A percentile compares a stretch with the other conserved stretches of the same genome.
These are phyloP conservation scores for Gaertneriomyces sp. DNA, from an alignment of 192 early-diverging fungal species.

Conservation along the genomic window DNA sequence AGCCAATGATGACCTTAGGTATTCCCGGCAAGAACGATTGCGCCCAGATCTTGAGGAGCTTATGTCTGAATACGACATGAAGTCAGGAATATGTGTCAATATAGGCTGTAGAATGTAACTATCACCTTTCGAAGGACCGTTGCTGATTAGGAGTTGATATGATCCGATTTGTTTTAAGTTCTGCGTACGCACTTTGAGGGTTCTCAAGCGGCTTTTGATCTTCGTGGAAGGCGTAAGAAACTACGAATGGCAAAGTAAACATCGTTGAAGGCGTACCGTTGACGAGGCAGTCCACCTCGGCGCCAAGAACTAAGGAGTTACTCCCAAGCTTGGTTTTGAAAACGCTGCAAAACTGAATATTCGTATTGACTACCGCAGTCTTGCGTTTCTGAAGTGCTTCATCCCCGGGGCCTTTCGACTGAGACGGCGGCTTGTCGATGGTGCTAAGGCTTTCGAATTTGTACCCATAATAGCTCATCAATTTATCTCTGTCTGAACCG, in stretches of 20 bases:
- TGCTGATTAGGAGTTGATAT: conserved; percentile 48
- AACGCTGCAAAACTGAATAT: conserved; percentile 86
- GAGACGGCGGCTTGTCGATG: conserved; percentile 51
- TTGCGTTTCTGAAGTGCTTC: conserved; percentile 45
- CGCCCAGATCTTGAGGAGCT: conserved; percentile 88
- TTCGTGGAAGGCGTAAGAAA: conserved; percentile 3
- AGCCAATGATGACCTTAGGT: conserved; percentile 78
- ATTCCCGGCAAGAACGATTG: conserved; percentile 92
- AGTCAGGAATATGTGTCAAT: neutral
- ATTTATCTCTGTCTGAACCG: conserved; percentile 50
- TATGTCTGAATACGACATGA: conserved; percentile 46
- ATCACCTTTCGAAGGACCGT: conserved; percentile 60
- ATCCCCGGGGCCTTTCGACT: conserved; percentile 21
- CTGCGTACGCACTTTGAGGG: conserved; percentile 67
- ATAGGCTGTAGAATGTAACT: neutral
- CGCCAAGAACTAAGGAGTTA: conserved; percentile 75
- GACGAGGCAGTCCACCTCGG: conserved; percentile 84
- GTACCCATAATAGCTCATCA: conserved; percentile 87
- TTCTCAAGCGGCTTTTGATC: conserved; percentile 13
- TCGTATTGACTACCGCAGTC: conserved; percentile 63
- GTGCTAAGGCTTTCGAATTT: conserved; percentile 80
- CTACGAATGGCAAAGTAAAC: neutral
- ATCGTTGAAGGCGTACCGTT: conserved; percentile 30
- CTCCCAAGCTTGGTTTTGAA: conserved; percentile 71
- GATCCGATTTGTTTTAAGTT: conserved; percentile 82